Evolutionary conservation across 768 basidiomycete genomes (phyloP).

Genomic region (Tubosaeta sp.): DNA sequence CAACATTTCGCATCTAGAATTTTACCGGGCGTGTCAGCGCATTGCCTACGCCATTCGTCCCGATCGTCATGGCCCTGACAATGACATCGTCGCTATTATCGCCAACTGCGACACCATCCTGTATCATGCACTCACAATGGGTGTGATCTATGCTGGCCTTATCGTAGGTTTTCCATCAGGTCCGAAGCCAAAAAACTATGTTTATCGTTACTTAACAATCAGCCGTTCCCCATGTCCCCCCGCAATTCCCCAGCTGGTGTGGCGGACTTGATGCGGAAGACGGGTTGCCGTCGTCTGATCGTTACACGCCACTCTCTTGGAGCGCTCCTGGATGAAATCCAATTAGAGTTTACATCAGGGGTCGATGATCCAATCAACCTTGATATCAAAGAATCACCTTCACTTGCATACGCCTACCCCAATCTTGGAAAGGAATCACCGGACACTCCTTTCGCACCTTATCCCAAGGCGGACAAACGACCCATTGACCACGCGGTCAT

Average conservation of each 20-base stretch:
- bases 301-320: constrained; percentile 30
- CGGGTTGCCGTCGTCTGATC: constrained; percentile 37
- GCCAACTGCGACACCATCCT: constrained; percentile 37
- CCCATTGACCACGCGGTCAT: constrained; percentile 17
- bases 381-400: constrained; percentile 14
- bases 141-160: constrained; percentile 21
- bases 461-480: constrained; percentile 1
- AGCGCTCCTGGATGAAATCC: constrained; percentile 29
- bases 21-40: constrained; percentile 42
- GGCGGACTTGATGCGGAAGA: constrained; percentile 32
- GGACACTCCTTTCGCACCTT: constrained; percentile 3
- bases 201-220: not conserved
- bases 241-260: constrained; percentile 34
- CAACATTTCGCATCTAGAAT: constrained; percentile 39
- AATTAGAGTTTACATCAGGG: constrained; percentile 12
- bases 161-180: constrained; percentile 2
- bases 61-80: constrained; percentile 27
- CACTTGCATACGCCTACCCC: constrained; percentile 12
- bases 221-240: constrained; percentile 38
- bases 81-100: constrained; percentile 35
- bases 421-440: constrained; percentile 1
- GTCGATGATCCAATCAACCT: not conserved
- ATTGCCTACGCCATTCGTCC: constrained; percentile 39
- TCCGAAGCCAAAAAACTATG: not conserved
- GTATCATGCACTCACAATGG: constrained; percentile 40